Conservation (phyloP, 1,139 yeast genomes). For the Nakaseomyces sp. region DNA sequence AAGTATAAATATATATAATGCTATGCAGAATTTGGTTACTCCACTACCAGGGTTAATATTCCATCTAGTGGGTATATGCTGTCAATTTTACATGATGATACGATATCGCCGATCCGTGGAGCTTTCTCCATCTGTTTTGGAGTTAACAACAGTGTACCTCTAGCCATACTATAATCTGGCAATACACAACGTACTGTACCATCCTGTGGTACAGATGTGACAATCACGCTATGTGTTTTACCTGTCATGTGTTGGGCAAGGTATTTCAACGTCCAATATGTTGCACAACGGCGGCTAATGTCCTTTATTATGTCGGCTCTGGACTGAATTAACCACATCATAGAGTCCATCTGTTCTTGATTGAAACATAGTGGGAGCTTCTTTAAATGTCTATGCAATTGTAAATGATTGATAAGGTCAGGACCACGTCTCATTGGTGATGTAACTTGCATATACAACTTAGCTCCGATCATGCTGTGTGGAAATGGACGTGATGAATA, state of each 20-base stretch:
- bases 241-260: conserved; percentile 15
- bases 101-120: conserved; percentile 36
- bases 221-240: conserved; percentile 30
- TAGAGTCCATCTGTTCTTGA: conserved; percentile 19
- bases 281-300: conserved; percentile 29
- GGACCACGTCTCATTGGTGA: conserved; percentile 83
- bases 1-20: no score
- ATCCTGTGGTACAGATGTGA: conserved; percentile 34
- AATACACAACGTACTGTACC: conserved; percentile 36
- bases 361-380: conserved; percentile 19
- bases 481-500: conserved; percentile 34
- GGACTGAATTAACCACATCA: conserved; percentile 31
- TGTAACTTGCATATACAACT: conserved; percentile 64
- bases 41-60: neutral
- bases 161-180: conserved; percentile 34
- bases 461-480: conserved; percentile 62
- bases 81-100: conserved; percentile 32
- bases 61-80: conserved; percentile 2
- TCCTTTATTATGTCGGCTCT: conserved; percentile 31
- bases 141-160: conserved; percentile 23
- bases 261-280: conserved; percentile 38
- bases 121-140: conserved; percentile 15
- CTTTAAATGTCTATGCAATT: conserved; percentile 40
- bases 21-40: no score
- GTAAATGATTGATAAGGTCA: conserved; percentile 79